These are phyloP conservation scores for Aspergillus cristatus DNA, from an alignment of 495 filamentous ascomycete species.

Conservation along the genomic window DNA sequence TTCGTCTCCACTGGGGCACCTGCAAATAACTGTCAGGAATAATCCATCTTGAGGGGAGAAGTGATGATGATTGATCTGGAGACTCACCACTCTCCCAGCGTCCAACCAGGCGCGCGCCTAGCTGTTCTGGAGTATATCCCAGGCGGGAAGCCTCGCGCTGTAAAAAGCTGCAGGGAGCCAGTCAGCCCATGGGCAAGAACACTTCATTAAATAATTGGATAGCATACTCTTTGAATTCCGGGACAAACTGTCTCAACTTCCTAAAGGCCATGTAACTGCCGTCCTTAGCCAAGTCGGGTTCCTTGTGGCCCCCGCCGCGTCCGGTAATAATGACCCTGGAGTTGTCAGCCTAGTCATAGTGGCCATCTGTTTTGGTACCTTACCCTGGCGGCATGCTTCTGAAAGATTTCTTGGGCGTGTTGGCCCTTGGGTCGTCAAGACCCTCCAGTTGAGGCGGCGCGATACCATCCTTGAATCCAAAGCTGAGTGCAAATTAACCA, in stretches of 20 bases:
- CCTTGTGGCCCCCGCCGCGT: too few relatives aligned
- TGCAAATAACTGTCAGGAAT: conserved; percentile 5
- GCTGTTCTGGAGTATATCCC: conserved; percentile 17
- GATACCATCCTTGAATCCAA: too few relatives aligned
- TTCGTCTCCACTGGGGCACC: conserved; percentile 25
- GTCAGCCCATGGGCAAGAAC: conserved; percentile 1
- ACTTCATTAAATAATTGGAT: neutral
- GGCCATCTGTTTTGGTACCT: too few relatives aligned
- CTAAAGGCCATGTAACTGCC: conserved; percentile 30
- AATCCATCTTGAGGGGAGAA: neutral
- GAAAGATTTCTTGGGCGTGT: too few relatives aligned
- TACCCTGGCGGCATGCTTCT: too few relatives aligned
- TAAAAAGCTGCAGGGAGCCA: conserved; percentile 15
- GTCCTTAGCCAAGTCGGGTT: conserved; percentile 24
- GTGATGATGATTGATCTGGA: too few relatives aligned
- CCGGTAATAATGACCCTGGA: too few relatives aligned
- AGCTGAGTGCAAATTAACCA: too few relatives aligned
- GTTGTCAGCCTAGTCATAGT: too few relatives aligned
- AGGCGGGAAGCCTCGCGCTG: conserved; percentile 7
- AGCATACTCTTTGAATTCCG: conserved; percentile 16
- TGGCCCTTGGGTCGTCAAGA: too few relatives aligned
- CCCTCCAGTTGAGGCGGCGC: too few relatives aligned
- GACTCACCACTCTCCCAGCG: conserved; percentile 33
- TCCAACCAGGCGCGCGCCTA: conserved; percentile 32
- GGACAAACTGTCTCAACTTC: conserved; percentile 27